A percentile compares a stretch with the other conserved stretches of the same genome.
Evolutionary conservation across 2,329 filamentous ascomycete genomes (phyloP).

Genomic region (Penicillium palitans): DNA sequence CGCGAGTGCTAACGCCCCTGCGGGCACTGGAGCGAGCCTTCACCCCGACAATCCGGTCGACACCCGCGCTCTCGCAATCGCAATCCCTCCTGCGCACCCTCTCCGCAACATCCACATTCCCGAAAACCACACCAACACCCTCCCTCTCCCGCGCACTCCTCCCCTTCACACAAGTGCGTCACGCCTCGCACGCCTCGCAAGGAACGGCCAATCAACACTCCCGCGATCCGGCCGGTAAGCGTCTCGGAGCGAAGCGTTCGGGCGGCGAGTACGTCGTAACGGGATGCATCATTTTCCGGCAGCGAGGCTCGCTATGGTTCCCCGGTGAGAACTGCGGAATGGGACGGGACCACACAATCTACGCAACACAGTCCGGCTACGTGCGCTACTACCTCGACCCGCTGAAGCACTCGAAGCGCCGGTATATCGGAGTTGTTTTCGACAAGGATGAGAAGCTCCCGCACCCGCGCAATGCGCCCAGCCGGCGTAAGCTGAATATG

Average conservation of each 20-base stretch:
- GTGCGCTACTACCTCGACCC: slow-evolving; percentile 97
- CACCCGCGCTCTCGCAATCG: slow-evolving; percentile 26
- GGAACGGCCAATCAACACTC: slow-evolving; percentile 66
- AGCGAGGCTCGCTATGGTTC: slow-evolving; percentile 91
- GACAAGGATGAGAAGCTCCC: slow-evolving; percentile 79
- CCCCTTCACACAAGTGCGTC: slow-evolving; percentile 53
- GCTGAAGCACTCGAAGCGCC: slow-evolving; percentile 73
- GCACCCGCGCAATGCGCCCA: slow-evolving; percentile 69
- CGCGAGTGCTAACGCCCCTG: slow-evolving; percentile 42
- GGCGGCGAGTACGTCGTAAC: slow-evolving; percentile 92
- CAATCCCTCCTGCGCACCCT: slow-evolving; percentile 34
- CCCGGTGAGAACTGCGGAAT: slow-evolving; percentile 94
- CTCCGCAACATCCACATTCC: slow-evolving; percentile 28
- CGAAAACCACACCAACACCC: slow-evolving; percentile 27
- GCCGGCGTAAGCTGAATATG: slow-evolving; percentile 75
- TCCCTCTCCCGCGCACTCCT: slow-evolving; percentile 34
- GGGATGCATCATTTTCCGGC: slow-evolving; percentile 97
- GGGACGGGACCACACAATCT: slow-evolving; percentile 95
- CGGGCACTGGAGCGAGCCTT: slow-evolving; percentile 42
- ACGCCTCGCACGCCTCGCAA: slow-evolving; percentile 66
- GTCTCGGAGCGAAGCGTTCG: slow-evolving; percentile 89
- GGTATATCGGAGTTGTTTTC: slow-evolving; percentile 93
- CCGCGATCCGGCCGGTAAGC: slow-evolving; percentile 73
- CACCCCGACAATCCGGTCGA: slow-evolving; percentile 32
- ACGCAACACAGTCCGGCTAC: slow-evolving; percentile 79